Conservation (phyloP, 2,329 filamentous ascomycete genomes). For the Colletotrichum godetiae region DNA sequence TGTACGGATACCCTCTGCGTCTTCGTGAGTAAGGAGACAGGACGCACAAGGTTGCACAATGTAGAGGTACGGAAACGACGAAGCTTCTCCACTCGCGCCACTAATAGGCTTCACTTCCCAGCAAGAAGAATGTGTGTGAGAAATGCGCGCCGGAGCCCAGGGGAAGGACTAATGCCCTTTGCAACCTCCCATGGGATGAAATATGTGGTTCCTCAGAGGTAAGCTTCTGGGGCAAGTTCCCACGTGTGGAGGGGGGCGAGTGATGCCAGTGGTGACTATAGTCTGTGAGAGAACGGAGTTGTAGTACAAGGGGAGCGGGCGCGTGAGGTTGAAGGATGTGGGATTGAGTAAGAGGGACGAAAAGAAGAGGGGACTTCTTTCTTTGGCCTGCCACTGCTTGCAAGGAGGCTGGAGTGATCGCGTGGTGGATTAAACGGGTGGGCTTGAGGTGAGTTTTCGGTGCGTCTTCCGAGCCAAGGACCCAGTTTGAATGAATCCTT, state of each 20-base stretch:
- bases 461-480: constrained; percentile 9
- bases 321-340: not conserved
- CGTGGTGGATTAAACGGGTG: not conserved
- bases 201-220: constrained; percentile 23
- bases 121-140: not conserved
- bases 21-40: not conserved
- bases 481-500: constrained; percentile 22
- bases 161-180: not conserved
- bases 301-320: not conserved
- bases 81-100: constrained; percentile 26
- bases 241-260: constrained; percentile 17
- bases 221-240: constrained; percentile 32
- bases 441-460: constrained; percentile 23
- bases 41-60: constrained; percentile 14
- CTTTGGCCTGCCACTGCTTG: not conserved
- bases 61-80: constrained; percentile 25
- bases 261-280: not conserved
- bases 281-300: not conserved
- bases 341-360: not conserved
- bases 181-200: not conserved
- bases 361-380: constrained; percentile 1
- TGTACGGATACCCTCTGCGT: not conserved
- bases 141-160: not conserved
- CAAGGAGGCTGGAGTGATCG: constrained; percentile 7
- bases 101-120: constrained; percentile 27